A percentile compares a stretch with the other conserved stretches of the same genome.
Evolutionary conservation across 495 filamentous ascomycete species (phyloP).

Genomic region (Chlorociboria aeruginascens): DNA sequence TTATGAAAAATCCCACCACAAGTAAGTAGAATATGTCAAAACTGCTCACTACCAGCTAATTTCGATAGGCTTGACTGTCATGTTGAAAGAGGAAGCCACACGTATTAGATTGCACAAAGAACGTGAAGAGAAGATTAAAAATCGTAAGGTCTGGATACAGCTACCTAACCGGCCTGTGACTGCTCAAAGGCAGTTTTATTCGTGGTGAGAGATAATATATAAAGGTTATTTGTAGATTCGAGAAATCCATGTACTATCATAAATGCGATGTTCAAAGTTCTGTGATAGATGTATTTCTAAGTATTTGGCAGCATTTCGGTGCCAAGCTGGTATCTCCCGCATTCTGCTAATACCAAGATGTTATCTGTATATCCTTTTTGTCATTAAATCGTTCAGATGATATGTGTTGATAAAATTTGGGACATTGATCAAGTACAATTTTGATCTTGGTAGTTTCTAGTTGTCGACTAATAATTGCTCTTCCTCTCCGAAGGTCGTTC

Average conservation of each 20-base stretch:
- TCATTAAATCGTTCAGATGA: neutral
- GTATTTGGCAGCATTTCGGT: too few species aligned
- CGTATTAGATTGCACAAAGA: constrained; percentile 68
- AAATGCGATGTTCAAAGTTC: neutral
- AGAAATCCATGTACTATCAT: neutral
- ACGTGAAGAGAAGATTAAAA: constrained; percentile 54
- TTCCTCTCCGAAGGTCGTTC: constrained; percentile 7
- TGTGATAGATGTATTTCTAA: too few species aligned
- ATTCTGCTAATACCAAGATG: too few species aligned
- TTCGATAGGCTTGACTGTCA: constrained; percentile 52
- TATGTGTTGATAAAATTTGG: neutral
- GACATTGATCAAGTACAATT: neutral
- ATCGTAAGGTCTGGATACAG: constrained; percentile 69
- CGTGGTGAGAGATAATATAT: constrained; percentile 48
- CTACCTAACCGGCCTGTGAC: constrained; percentile 68
- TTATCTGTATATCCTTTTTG: too few species aligned
- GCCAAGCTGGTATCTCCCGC: too few species aligned
- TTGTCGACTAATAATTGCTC: constrained; percentile 4
- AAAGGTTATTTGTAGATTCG: neutral
- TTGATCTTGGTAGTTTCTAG: neutral
- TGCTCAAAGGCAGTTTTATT: constrained; percentile 76
- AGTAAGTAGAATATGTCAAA: constrained; percentile 39
- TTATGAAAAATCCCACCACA: constrained; percentile 53
- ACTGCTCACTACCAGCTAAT: constrained; percentile 4
- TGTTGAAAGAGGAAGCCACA: constrained; percentile 90